Evolutionary conservation across 2,329 filamentous ascomycete species (phyloP).

Genomic region (Fusarium verticillioides): DNA sequence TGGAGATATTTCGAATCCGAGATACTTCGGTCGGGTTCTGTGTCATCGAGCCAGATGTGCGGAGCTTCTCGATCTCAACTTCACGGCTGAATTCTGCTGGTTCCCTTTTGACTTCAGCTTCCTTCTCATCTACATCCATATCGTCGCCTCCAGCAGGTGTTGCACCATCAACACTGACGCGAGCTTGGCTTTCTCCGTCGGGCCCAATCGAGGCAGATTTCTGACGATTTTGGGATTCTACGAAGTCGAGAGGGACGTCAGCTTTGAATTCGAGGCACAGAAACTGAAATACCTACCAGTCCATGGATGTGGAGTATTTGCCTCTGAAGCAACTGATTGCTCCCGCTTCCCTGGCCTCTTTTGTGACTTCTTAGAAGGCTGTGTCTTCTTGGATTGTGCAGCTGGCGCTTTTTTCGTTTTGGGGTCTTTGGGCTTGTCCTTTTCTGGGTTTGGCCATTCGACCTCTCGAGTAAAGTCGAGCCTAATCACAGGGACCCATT

Average conservation of each 20-base stretch:
- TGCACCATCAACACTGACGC: conserved; percentile 56
- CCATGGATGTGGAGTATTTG: conserved; percentile 65
- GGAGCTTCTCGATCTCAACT: conserved; percentile 95
- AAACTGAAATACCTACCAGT: conserved; percentile 46
- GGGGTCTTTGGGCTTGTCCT: conserved; percentile 77
- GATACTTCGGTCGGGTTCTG: conserved; percentile 98
- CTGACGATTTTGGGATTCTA: conserved; percentile 58
- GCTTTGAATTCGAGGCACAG: background rate
- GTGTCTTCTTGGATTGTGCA: conserved; percentile 65
- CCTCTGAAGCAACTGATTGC: conserved; percentile 64
- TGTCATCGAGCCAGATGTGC: conserved; percentile 96
- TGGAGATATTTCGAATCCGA: conserved; percentile 92
- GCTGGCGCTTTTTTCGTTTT: conserved; percentile 79
- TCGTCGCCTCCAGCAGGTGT: conserved; percentile 61
- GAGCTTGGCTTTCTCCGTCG: conserved; percentile 59
- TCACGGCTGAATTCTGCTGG: conserved; percentile 76
- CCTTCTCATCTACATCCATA: conserved; percentile 66
- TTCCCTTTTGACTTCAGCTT: conserved; percentile 58
- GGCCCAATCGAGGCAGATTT: conserved; percentile 56
- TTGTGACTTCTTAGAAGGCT: conserved; percentile 67
- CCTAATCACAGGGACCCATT: conserved; percentile 87
- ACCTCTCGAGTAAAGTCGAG: conserved; percentile 92
- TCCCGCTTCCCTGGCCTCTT: conserved; percentile 67
- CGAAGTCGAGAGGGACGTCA: conserved; percentile 52
- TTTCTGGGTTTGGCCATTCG: conserved; percentile 94